phyloP scores from a whole-genome alignment of 352 stramenopile genomes.

The Pythium diclinum region DNA sequence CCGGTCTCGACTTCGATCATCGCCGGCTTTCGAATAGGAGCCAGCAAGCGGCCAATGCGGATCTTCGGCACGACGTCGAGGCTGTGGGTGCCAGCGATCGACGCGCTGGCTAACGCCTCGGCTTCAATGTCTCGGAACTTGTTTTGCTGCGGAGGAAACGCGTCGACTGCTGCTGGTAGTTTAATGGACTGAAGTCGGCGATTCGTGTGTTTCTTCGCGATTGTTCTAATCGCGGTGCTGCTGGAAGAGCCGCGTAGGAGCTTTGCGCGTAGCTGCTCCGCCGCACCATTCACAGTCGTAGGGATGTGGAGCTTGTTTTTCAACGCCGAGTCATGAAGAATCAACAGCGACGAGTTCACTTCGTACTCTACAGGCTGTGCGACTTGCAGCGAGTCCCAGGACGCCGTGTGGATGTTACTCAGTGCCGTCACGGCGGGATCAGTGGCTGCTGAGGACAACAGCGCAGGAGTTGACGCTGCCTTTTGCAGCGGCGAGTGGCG shows the following conservation, averaged over 20 bases:
- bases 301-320: slow-evolving; percentile 30
- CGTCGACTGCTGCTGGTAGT: slow-evolving; percentile 35
- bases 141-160: slow-evolving; percentile 34
- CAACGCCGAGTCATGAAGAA: slow-evolving; percentile 43
- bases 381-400: slow-evolving; percentile 50
- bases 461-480: slow-evolving; percentile 4
- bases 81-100: slow-evolving; percentile 1
- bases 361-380: slow-evolving; percentile 51
- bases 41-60: slow-evolving; percentile 41
- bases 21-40: slow-evolving; percentile 47
- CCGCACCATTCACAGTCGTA: slow-evolving; percentile 11
- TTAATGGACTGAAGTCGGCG: slow-evolving; percentile 52
- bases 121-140: slow-evolving; percentile 13
- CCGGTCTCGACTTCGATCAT: slow-evolving; percentile 27
- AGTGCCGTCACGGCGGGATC: slow-evolving; percentile 8
- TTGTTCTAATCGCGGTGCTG: slow-evolving; percentile 29
- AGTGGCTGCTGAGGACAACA: neutral
- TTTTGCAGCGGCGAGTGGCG: neutral
- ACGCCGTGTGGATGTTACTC: slow-evolving; percentile 26
- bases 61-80: slow-evolving; percentile 44
- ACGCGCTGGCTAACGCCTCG: slow-evolving; percentile 6
- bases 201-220: slow-evolving; percentile 53
- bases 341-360: slow-evolving; percentile 56
- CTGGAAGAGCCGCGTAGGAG: slow-evolving; percentile 16
- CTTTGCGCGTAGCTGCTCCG: slow-evolving; percentile 12